Conservation (phyloP, 208 protist species). For the Lotmaria passim region DNA sequence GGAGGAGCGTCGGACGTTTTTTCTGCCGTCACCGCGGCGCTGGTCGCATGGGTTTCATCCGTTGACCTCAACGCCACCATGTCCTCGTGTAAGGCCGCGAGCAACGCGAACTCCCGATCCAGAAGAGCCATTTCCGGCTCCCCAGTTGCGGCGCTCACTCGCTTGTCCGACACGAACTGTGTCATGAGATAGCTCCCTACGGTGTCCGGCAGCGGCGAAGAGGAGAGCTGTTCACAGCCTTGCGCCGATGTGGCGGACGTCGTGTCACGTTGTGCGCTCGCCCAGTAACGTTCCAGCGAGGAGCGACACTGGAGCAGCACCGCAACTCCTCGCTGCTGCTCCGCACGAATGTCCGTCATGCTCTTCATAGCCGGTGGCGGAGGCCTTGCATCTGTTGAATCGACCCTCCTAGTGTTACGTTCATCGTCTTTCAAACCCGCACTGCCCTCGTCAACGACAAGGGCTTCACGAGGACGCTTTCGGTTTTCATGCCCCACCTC, state of each 20-base stretch:
- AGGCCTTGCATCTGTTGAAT: background rate
- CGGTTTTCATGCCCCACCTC: background rate
- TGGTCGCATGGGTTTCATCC: background rate
- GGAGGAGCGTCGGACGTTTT: background rate
- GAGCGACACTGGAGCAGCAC: slow-evolving; percentile 19
- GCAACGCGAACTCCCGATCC: slow-evolving; percentile 25
- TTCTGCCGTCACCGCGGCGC: background rate
- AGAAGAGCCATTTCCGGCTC: slow-evolving; percentile 29
- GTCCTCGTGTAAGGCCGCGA: slow-evolving; percentile 1
- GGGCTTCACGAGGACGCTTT: slow-evolving; percentile 18
- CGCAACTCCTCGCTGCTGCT: slow-evolving; percentile 18
- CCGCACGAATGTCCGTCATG: slow-evolving; percentile 10
- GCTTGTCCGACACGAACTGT: slow-evolving; percentile 8
- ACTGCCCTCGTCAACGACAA: background rate
- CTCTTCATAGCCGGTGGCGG: slow-evolving; percentile 1
- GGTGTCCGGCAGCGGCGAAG: slow-evolving; percentile 1
- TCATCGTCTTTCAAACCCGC: background rate
- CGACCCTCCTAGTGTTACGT: background rate
- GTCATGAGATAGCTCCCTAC: slow-evolving; percentile 12
- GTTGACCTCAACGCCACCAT: background rate
- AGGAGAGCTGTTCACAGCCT: background rate
- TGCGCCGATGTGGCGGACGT: background rate
- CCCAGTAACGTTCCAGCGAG: slow-evolving; percentile 17
- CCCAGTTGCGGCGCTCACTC: slow-evolving; percentile 14
- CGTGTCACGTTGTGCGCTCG: background rate